Conservation (phyloP, 1,284 basidiomycete species). For the Cryptococcus maquisensis region DNA sequence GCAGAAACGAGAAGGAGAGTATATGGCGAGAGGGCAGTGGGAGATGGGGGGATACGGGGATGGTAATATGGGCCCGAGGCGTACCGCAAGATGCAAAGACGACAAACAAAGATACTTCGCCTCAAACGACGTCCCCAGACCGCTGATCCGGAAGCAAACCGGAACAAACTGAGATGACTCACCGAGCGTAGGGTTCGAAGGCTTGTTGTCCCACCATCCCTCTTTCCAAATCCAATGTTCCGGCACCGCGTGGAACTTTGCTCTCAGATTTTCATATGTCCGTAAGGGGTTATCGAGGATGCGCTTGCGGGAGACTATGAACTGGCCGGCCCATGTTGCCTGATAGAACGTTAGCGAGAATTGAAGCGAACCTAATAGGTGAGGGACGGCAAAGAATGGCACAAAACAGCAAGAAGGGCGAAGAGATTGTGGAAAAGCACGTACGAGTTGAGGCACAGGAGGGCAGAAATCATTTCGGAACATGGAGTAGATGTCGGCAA, state of each 20-base stretch:
- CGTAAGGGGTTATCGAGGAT: slow-evolving; percentile 24
- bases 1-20: neutral
- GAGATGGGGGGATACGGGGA: neutral
- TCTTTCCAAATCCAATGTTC: slow-evolving; percentile 43
- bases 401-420: neutral
- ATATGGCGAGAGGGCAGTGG: neutral
- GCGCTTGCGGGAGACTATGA: slow-evolving; percentile 33
- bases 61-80: too few species aligned
- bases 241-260: slow-evolving; percentile 27
- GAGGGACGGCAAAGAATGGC: neutral
- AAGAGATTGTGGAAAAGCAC: neutral
- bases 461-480: slow-evolving; percentile 31
- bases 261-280: slow-evolving; percentile 26
- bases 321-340: slow-evolving; percentile 44
- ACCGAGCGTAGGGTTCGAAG: slow-evolving; percentile 35
- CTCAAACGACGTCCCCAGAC: too few species aligned
- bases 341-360: slow-evolving; percentile 2
- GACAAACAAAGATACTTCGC: too few species aligned
- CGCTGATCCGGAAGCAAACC: too few species aligned
- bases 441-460: slow-evolving; percentile 16
- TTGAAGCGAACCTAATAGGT: neutral
- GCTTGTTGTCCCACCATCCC: slow-evolving; percentile 33
- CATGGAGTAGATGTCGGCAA: slow-evolving; percentile 29
- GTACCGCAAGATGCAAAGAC: too few species aligned
- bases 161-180: too few species aligned